A percentile compares a stretch with the other conserved stretches of the same genome.
Evolutionary conservation across 768 basidiomycete genomes (phyloP).

Genomic region (Ramaria rubella): DNA sequence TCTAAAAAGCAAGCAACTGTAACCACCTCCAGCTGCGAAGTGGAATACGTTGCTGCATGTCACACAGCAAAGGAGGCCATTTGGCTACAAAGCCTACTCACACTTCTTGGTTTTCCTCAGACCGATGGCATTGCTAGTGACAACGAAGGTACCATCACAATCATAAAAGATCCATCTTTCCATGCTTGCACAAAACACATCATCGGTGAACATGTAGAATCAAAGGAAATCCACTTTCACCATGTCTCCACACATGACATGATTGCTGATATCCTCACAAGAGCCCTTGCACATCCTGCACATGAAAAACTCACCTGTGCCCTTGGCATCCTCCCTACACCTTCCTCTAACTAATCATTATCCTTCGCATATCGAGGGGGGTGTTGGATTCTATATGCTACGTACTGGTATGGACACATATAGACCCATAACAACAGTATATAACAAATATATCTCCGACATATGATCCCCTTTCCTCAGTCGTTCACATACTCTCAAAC

Average conservation of each 20-base stretch:
- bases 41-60: constrained; percentile 16
- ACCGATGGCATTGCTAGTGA: constrained; percentile 21
- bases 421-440: background rate
- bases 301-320: no score
- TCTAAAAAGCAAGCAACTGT: constrained; percentile 18
- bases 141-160: constrained; percentile 32
- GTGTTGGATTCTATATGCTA: no score
- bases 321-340: background rate
- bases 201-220: constrained; percentile 28
- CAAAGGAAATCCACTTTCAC: constrained; percentile 19
- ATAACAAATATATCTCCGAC: background rate
- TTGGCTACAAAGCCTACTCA: constrained; percentile 11
- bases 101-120: constrained; percentile 16
- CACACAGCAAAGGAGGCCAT: constrained; percentile 14
- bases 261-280: constrained; percentile 37
- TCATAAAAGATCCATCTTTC: constrained; percentile 28
- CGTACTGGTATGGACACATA: no score
- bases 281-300: constrained; percentile 21
- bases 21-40: constrained; percentile 12
- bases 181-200: constrained; percentile 39
- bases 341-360: background rate
- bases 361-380: background rate
- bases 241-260: constrained; percentile 31
- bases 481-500: background rate
- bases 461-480: background rate